phyloP scores from a whole-genome alignment of 441 rosid genomes.

The Corymbia citriodora region DNA sequence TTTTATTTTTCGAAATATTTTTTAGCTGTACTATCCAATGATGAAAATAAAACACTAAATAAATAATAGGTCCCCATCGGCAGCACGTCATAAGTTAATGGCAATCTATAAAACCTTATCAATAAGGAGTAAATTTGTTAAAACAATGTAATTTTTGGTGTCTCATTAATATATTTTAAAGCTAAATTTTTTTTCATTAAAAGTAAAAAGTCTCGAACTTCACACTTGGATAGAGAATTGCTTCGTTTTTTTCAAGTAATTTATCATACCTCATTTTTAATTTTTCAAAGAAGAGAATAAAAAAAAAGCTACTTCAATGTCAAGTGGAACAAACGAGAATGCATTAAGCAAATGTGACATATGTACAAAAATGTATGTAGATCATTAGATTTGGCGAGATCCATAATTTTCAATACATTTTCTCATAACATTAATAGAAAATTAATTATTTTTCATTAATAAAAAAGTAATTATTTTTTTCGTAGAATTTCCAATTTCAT shows the following conservation, averaged over 20 bases:
- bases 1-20: neutral
- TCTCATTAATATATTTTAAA: neutral
- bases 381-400: neutral
- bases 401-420: accelerated
- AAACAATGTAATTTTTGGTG: neutral
- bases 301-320: neutral
- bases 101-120: neutral
- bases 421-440: neutral
- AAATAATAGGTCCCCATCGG: neutral
- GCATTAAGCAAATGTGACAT: accelerated
- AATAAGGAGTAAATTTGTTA: neutral
- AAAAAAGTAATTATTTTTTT: neutral
- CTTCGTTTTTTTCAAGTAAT: neutral
- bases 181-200: neutral
- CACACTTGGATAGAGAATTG: neutral
- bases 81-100: too few relatives aligned
- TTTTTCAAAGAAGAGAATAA: neutral
- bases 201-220: neutral
- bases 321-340: neutral
- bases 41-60: neutral
- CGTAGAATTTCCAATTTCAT: neutral
- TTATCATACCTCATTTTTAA: neutral
- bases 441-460: neutral
- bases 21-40: neutral
- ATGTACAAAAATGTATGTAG: neutral